Evolutionary conservation across 192 early-diverging fungal species (phyloP), one percentile per base, ranked within the genome.

Genomic region (Phlyctochytrium arcticum): DNA sequence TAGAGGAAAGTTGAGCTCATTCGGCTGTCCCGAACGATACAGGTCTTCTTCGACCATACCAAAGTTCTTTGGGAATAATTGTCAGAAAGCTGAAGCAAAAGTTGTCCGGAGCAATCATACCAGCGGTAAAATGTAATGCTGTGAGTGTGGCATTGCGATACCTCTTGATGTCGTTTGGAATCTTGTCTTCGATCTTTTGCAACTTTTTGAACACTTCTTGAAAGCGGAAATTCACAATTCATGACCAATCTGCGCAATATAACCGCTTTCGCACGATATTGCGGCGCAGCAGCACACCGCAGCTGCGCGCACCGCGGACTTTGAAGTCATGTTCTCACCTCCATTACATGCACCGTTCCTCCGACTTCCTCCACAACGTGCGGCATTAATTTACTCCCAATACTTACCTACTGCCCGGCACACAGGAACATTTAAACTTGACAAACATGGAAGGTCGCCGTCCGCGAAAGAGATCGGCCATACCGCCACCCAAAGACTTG

Each of bases 1-100:
- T 67, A 98, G 97, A 0, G 97, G 97, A 72, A 98, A 99, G 81
- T 99, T 99, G 57, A 99, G 86, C 77, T 99, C 97, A 70, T 99
- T 98, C 15, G 97, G 97, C 70, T 98, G 94, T 35, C 80, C 77
- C 12, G 93, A 98, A 44, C 97, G 85, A 77, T 96, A 99, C 17
- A 99, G 82, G 67, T 95, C 89, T 63, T 95, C 94, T 70, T 99
- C 96, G 46, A 98, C 90, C 82, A 97, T 90, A 3, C 96, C 96
- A 85, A 91, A 98, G 76, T 98, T 98, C 29, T 30, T 33, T 26
- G 19, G 21, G 32, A 3, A 24, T 12, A 2, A 2, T n/a, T n/a
- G 21, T 12, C 12, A 44, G 39, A 42, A 42, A 19, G 39, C 39
- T 19, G 39, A 19, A 44, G 39, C 0, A 19, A 44, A n/a, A 2